A percentile compares a stretch with the other conserved stretches of the same genome.
Conservation (phyloP, 495 filamentous ascomycete species). For the Talaromyces stipitatus region DNA sequence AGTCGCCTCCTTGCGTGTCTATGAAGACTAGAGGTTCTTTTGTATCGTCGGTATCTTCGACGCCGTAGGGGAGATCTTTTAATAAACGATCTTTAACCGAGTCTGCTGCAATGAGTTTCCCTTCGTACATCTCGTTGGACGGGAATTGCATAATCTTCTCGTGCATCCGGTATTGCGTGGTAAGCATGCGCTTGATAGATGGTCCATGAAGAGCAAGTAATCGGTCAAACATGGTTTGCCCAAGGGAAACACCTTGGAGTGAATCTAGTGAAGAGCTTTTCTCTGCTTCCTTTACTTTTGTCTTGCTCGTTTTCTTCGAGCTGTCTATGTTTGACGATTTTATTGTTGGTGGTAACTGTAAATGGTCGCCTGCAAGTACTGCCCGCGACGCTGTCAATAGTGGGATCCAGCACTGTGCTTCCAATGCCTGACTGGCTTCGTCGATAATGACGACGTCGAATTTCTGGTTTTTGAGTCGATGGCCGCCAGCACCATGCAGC, state of each 20-base stretch:
- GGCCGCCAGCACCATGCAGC: conserved; percentile 84
- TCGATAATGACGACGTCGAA: conserved; percentile 97
- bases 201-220: conserved; percentile 75
- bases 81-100: conserved; percentile 67
- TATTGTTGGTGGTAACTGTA: conserved; percentile 91
- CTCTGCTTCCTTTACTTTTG: conserved; percentile 44
- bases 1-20: conserved; percentile 94
- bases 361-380: conserved; percentile 87
- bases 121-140: conserved; percentile 79
- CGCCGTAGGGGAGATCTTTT: conserved; percentile 68
- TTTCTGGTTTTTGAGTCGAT: conserved; percentile 66
- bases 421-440: conserved; percentile 90
- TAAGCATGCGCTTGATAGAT: conserved; percentile 85
- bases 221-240: conserved; percentile 86
- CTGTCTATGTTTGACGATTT: conserved; percentile 49
- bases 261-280: conserved; percentile 15
- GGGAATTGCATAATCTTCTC: conserved; percentile 91
- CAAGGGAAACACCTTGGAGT: conserved; percentile 50
- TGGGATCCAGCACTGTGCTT: conserved; percentile 98
- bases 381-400: conserved; percentile 73
- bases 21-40: conserved; percentile 83
- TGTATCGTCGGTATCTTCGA: conserved; percentile 80
- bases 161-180: conserved; percentile 99
- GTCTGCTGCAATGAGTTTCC: conserved; percentile 69
- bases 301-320: conserved; percentile 1